phyloP scores from a whole-genome alignment of 164 flowering plant species.

The Magnolia officinalis region DNA sequence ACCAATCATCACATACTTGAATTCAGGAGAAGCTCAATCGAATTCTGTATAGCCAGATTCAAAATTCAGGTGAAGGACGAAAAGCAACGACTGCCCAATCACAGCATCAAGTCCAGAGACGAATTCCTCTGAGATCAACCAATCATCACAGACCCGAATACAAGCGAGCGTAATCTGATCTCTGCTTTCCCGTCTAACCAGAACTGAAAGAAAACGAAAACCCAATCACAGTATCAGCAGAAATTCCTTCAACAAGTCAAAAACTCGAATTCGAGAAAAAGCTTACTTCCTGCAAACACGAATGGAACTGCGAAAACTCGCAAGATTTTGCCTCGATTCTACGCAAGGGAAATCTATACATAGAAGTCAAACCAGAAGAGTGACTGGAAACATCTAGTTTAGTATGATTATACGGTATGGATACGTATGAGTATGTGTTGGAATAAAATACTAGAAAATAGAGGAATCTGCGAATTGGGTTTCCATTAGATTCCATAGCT shows the following conservation, averaged over 20 bases:
- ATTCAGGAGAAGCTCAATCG: neutral
- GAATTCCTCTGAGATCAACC: neutral
- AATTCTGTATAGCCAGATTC: too few species aligned
- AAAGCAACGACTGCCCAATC: neutral
- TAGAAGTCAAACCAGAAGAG: neutral
- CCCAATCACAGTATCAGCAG: neutral
- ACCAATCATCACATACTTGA: neutral
- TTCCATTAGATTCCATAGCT: constrained; percentile 14
- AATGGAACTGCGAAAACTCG: neutral
- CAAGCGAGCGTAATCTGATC: neutral
- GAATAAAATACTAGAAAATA: constrained; percentile 1
- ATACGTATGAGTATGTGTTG: neutral
- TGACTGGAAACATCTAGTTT: neutral
- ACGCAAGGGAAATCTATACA: neutral
- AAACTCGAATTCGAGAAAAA: neutral
- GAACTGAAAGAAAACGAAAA: neutral
- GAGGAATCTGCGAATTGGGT: constrained; percentile 5
- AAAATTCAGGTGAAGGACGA: neutral
- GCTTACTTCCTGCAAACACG: neutral
- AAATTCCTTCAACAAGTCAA: neutral
- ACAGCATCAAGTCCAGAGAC: neutral
- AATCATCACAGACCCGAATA: neutral
- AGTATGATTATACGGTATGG: neutral
- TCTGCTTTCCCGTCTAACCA: neutral
- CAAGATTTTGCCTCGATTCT: neutral